Conservation (phyloP, 495 filamentous ascomycete genomes). For the Aspergillus carlsbadensis region DNA sequence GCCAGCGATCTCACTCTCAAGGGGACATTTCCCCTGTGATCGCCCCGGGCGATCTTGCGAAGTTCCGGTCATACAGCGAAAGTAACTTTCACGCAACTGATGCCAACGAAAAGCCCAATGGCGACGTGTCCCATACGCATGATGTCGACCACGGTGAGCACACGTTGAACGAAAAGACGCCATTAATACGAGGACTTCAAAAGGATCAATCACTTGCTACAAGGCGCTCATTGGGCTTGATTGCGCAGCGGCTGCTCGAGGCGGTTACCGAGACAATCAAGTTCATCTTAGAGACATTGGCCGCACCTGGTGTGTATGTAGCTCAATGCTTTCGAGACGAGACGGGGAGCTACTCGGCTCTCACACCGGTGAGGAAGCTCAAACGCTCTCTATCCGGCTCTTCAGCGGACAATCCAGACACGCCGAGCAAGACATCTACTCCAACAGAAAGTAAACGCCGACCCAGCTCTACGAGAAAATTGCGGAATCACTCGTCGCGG, state of each 20-base stretch:
- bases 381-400: slow-evolving; percentile 40
- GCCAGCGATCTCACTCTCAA: slow-evolving; percentile 66
- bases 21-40: slow-evolving; percentile 50
- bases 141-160: slow-evolving; percentile 34
- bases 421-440: slow-evolving; percentile 29
- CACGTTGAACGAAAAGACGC: slow-evolving; percentile 64
- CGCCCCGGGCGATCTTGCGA: slow-evolving; percentile 42
- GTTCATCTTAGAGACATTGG: slow-evolving; percentile 74
- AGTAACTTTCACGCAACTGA: slow-evolving; percentile 38
- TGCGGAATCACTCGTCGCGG: slow-evolving; percentile 34
- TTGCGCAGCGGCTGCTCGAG: slow-evolving; percentile 47
- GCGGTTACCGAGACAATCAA: slow-evolving; percentile 65
- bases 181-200: slow-evolving; percentile 48
- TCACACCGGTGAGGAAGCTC: slow-evolving; percentile 60
- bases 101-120: slow-evolving; percentile 31
- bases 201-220: slow-evolving; percentile 57
- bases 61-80: slow-evolving; percentile 49
- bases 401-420: slow-evolving; percentile 22
- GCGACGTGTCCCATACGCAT: slow-evolving; percentile 28
- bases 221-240: slow-evolving; percentile 45
- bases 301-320: slow-evolving; percentile 75
- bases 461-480: slow-evolving; percentile 37
- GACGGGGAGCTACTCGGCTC: slow-evolving; percentile 71
- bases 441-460: slow-evolving; percentile 30
- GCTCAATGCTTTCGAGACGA: slow-evolving; percentile 76